Base-by-base conservation (phyloP, 2,329 filamentous ascomycete genomes). In the Fusarium piperis region DNA sequence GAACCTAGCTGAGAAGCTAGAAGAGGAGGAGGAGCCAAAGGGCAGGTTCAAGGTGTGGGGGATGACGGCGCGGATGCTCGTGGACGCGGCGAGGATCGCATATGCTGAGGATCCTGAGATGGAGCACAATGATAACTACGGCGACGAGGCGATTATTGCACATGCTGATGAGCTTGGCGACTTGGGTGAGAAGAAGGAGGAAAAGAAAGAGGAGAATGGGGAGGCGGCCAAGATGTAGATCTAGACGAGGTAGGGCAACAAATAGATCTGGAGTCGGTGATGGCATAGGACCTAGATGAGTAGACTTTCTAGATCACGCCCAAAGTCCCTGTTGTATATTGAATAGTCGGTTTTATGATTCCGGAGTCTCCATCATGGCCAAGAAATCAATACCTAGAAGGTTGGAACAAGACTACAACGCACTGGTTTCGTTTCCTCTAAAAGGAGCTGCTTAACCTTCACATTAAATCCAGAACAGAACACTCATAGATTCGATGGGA, bases 11-110 rank as follows among this genome's bases (percentile, higher is more conserved):
- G 82, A 84, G 65, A 76, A 80, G 67, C 74, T 87, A 16, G 83
- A 88, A 64, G 84, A 87, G 70, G 84, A 83, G 51, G 78, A 83
- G 68, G 83, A 86, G 66, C 79, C 81, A 12, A 78, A 81, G 5
- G 84, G 84, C 3, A 85, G 92, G 38, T 97, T 96, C 82, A 91
- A 93, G 74, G 94, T 98, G 6, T 98, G 95, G 88, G 95, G 95
- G 16, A 95, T 98, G 94, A 98, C 95, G 59, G 95, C 94, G 3
- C 86, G 94, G 59, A 95, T 98, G 61, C 80, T 98, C 61, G 93
- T 98, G 6, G 95, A 98, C 82, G 92, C 93, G 6, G 95, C 95
- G 35, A 86, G 93, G 69, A 87, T 97, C 18, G 95, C 95, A 20
- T 98, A 96, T 79, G 92, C 83, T 3, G 88, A 92, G 82, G 90